Evolutionary conservation across 176 grass and related monocot species (phyloP), one percentile per base, ranked within the genome.

Genomic region (Cenchrus purpureus): DNA sequence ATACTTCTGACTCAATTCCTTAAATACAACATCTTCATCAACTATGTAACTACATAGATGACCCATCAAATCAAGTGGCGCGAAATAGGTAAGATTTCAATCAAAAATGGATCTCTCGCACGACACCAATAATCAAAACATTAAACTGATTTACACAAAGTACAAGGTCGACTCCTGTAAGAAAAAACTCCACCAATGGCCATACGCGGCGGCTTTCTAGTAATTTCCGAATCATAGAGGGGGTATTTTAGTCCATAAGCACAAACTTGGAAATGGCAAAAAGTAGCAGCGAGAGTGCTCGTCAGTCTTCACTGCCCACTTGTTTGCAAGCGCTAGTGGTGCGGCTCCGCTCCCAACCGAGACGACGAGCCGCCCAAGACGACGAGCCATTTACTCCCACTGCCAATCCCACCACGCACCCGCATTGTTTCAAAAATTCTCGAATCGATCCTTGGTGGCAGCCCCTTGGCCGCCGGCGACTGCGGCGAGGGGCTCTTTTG

Each of bases 341-440:
- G 73, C n/a, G 46, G 79, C 80, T 70, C 80, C 80, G 78, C 22
- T 82, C 79, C 76, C 82, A 68, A 48, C 83, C 65, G 16, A 91
- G 84, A 55, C 64, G 88, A 83, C 79, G 89, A 87, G 76, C 6
- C 44, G 61, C 70, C 85, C 85, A 1, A 91, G 89, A 16, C 65
- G 67, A 68, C 37, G 25, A 72, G 44, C 82, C 77, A 76, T 81
- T 50, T 55, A 19, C 48, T 64, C 25, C 16, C 31, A 13, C 2
- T 50, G 5, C 8, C 20, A 54, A 10, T 67, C 31, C 82, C 12
- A 8, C 76, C 78, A 12, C 82, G 73, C 56, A 9, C 71, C 69
- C 56, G 85, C 89, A 88, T 91, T 91, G 82, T 88, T 91, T 91
- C 71, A 9, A 77, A 77, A 81, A 17, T 72, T 65, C 28, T 14